Base-by-base conservation (phyloP, 179 eudicot species). In the Carnegiea gigantea region DNA sequence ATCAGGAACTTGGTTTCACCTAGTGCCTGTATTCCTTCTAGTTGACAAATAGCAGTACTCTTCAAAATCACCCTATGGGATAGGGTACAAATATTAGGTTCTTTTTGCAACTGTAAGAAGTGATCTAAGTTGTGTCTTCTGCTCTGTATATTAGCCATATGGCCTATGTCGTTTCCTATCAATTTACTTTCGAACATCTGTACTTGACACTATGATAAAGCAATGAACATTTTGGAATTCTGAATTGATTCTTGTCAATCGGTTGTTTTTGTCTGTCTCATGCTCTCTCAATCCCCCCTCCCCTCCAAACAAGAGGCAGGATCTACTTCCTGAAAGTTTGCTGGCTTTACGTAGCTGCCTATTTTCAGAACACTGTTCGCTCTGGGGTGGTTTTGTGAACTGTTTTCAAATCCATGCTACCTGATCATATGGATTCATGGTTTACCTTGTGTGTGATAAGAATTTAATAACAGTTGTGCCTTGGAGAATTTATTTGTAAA, bases 1-100 rank as follows among this genome's bases (percentile, higher is more conserved):
- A 77, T 93, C 83, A 92, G 90, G 86, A 88, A 83, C 77, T 86
- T 92, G 90, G 82, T 88, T 71, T 82, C 90, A 43, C 77, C 81
- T 82, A 88, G 83, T 74, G 57, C 82, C 75, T 82, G 84, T 85
- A 86, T 82, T 86, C 88, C 86, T 82, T 77, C 65, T 85, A 86
- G 89, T 68, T 88, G 83, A 86, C 53, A 77, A 65, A 71, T 43
- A 20, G 24, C 60, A 17, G 73, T 73, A 62, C 60, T 75, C 57
- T 73, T 33, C 38, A 46, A 21, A 21, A 49, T 77, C 70, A 49
- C 24, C 28, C 23, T 51, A 75, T 57, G 77, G 30, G 30, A 28
- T 28, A 1, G 30, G 44, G 44, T 54, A 72, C 59, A 33, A 20
- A 78, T 72, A 36, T 71, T 75, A 82, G 84, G 83, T 78, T 70